Evolutionary conservation across 345 rosid genomes (phyloP), one percentile per base, ranked within the genome.

Genomic region (Garcia nutans): DNA sequence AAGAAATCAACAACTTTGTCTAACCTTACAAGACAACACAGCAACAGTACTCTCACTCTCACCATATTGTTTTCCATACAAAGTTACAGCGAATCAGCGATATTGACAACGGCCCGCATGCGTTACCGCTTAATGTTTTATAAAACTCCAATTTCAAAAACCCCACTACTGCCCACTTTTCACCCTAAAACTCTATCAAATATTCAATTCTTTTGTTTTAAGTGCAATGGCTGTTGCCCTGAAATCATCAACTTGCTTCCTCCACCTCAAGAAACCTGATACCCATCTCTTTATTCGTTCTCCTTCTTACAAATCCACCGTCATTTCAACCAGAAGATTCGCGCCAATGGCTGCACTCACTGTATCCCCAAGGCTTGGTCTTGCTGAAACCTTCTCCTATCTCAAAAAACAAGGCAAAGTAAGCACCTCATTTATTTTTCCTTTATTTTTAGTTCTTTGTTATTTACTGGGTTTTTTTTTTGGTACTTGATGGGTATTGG

Each of bases 351-450:
- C 91, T 63, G 20, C 83, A 75, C 75, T 86, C 81, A 79, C 87
- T 50, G n/a, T 83, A 19, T 69, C 80, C 23, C 79, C 85, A 13
- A 78, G 82, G 2, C 76, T 87, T 56, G 83, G 97, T 74, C 79
- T 92, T 8, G 77, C 89, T 6, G 90, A 88, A 71, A 89, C 93
- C 28, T 92, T 90, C 81, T 74, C 93, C 74, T 82, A 77, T 75
- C 85, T 95, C 78, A 89, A 81, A 64, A 76, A 86, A 64, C 82
- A 86, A 81, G 89, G 92, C 77, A 88, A 90, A 86, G 97, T 90
- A 85, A 69, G 87, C 60, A 65, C 37, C 60, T 69, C 17, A 22
- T 20, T 50, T 19, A 8, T 49, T 33, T 33, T 33, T 33, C 3
- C 6, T 8, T 31, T 62, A 10, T n/a, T 61, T 65, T 3, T 10